Base-by-base conservation (phyloP, 208 protist species). In the Acanthamoeba healyi region DNA sequence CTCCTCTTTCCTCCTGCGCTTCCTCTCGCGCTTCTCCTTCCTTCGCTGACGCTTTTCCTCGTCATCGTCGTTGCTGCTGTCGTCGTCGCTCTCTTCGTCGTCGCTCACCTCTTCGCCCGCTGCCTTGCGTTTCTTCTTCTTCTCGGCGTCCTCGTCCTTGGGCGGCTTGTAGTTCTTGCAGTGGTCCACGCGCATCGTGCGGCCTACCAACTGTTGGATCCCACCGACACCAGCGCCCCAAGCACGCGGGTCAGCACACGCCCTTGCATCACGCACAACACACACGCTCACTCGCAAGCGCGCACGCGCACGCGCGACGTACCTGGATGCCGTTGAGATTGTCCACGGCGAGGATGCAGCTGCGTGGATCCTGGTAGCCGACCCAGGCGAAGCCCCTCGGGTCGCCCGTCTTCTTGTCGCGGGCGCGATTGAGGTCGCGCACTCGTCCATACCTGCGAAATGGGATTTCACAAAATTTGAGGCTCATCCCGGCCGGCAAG, bases 271-370 rank as follows among this genome's bases (percentile, higher is more conserved):
- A 49, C 44, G 44, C 44, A 84, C 74, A 84, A 4, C 6, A 42
- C 17, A 32, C 74, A 10, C 9, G 19, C 19, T 10, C 42, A 86
- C 29, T 10, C 19, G 46, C 38, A 32, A 81, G 19, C 26, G 29
- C 38, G 46, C 36, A 6, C 74, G 29, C 26, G 6, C 38, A 46
- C n/a, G 24, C 38, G 46, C 26, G 44, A 24, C 24, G 72, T 15
- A 98, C 89, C 94, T 98, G 97, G 65, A 95, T 94, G n/a, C 98
- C 98, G 90, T 98, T 99, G 26, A 99, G 95, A 95, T 99, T 99
- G 94, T 99, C 98, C 7, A 99, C 98, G 51, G 98, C 97, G 4
- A 99, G 96, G 49, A 98, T 95, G 34, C 97, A 97, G 24, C 91
- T 96, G 40, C 98, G 91, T 77, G 97, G 97, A 89, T 99, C 98